These are phyloP conservation scores for Cercospora brassicicola DNA, from an alignment of 2,329 filamentous ascomycete genomes.

Conservation along the genomic window DNA sequence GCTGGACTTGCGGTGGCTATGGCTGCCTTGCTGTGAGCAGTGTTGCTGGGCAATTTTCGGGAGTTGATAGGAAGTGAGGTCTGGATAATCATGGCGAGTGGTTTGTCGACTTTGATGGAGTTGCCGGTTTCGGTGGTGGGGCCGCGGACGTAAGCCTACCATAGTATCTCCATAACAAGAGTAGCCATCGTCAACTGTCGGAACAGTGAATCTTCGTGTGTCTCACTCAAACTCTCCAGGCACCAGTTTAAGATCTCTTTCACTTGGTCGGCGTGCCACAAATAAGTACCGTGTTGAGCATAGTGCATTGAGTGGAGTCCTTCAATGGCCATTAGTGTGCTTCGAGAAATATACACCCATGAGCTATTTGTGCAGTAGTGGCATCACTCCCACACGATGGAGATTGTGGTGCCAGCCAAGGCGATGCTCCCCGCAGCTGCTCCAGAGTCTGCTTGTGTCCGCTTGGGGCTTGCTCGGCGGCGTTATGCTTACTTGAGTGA, in stretches of 20 bases:
- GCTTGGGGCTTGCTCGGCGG: neutral
- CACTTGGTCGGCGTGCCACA: neutral
- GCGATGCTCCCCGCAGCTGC: neutral
- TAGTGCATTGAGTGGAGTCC: neutral
- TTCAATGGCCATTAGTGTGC: neutral
- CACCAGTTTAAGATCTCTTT: neutral
- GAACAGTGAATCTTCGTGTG: neutral
- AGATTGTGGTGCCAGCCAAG: neutral
- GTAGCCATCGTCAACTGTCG: neutral
- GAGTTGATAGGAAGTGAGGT: neutral
- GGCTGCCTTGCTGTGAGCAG: constrained; percentile 12
- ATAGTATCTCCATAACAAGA: neutral
- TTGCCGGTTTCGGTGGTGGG: neutral
- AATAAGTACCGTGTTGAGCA: neutral
- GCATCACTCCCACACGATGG: neutral
- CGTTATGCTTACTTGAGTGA: neutral
- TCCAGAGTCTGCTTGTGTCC: neutral
- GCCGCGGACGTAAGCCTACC: neutral
- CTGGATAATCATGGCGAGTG: neutral
- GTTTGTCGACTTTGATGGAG: neutral
- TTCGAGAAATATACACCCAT: neutral
- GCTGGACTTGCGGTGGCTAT: constrained; percentile 15
- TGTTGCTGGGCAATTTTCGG: neutral
- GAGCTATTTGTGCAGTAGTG: neutral
- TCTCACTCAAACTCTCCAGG: neutral